Percentiles rank a stretch among this genome's conserved stretches.
phyloP scores from a whole-genome alignment of 805 yeast genomes.

The Metschnikowia lachancei region DNA sequence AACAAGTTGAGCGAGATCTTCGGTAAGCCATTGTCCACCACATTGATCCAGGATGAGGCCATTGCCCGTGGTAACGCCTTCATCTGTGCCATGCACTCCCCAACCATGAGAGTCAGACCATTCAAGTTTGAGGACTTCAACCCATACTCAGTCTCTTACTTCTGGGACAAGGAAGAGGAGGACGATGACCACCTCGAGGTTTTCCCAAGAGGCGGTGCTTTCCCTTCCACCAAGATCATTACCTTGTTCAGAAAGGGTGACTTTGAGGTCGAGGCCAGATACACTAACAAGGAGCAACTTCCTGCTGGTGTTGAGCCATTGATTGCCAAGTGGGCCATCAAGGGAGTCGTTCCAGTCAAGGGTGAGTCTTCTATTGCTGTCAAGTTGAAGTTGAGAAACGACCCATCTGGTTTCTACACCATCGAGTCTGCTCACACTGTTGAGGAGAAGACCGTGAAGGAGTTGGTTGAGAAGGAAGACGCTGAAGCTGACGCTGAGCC shows the following conservation, averaged over 20 bases:
- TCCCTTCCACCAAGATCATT: slow-evolving; percentile 94
- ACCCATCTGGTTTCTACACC: slow-evolving; percentile 92
- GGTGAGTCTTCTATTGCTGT: slow-evolving; percentile 78
- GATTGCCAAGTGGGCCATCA: slow-evolving; percentile 81
- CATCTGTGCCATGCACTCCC: slow-evolving; percentile 98
- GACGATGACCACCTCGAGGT: slow-evolving; percentile 92
- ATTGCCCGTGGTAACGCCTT: slow-evolving; percentile 99
- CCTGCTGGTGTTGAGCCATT: slow-evolving; percentile 64
- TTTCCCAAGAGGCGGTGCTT: slow-evolving; percentile 88
- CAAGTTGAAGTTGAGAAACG: slow-evolving; percentile 93
- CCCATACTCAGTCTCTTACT: slow-evolving; percentile 88
- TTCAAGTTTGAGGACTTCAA: slow-evolving; percentile 96
- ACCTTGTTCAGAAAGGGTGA: slow-evolving; percentile 90
- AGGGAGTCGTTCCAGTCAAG: slow-evolving; percentile 77
- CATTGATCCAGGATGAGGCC: slow-evolving; percentile 98
- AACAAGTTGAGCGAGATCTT: slow-evolving; percentile 74
- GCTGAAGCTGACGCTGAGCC: slow-evolving; percentile 70
- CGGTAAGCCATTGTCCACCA: slow-evolving; percentile 66
- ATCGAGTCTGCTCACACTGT: slow-evolving; percentile 94
- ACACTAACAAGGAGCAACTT: slow-evolving; percentile 69
- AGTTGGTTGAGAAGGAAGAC: slow-evolving; percentile 69
- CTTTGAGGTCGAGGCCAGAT: slow-evolving; percentile 81
- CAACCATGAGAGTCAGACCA: slow-evolving; percentile 97
- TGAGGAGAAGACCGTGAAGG: slow-evolving; percentile 86
- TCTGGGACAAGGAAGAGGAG: slow-evolving; percentile 91